Conservation (phyloP, 2,329 filamentous ascomycete genomes). For the Phyllosticta ampelicida region DNA sequence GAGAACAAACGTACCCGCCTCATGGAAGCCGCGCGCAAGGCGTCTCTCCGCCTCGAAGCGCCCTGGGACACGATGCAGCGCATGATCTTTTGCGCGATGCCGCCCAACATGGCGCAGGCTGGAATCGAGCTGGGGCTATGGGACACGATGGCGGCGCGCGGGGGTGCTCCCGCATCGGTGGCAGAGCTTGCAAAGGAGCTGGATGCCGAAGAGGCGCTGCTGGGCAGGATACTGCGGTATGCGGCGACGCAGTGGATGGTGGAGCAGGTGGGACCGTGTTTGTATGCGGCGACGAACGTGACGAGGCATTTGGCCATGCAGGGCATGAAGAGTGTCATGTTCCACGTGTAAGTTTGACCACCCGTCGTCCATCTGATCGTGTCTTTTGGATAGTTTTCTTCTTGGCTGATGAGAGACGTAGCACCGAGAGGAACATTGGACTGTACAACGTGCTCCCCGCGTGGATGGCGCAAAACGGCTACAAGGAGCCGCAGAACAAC, state of each 20-base stretch:
- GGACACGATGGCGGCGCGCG: not conserved
- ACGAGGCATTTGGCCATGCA: not conserved
- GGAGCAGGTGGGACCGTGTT: not conserved
- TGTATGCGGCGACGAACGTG: not conserved
- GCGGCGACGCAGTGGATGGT: slow-evolving; percentile 2
- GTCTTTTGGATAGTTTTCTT: not conserved
- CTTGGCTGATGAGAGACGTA: not conserved
- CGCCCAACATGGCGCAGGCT: not conserved
- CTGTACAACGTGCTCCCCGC: slow-evolving; percentile 18
- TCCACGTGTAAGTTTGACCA: not conserved
- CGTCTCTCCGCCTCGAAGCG: not conserved
- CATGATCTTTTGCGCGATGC: not conserved
- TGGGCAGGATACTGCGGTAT: not conserved
- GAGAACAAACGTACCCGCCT: not conserved
- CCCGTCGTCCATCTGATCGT: no score
- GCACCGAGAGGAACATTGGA: not conserved
- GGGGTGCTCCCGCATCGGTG: not conserved
- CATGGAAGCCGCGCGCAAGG: not conserved
- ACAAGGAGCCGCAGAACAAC: slow-evolving; percentile 17
- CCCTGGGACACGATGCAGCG: slow-evolving; percentile 3
- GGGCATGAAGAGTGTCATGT: not conserved
- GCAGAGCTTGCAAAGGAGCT: not conserved
- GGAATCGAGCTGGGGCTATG: not conserved
- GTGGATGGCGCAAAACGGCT: slow-evolving; percentile 20
- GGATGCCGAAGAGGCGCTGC: not conserved